phyloP scores from a whole-genome alignment of 2,329 filamentous ascomycete species.

The Pseudocercospora musae region DNA sequence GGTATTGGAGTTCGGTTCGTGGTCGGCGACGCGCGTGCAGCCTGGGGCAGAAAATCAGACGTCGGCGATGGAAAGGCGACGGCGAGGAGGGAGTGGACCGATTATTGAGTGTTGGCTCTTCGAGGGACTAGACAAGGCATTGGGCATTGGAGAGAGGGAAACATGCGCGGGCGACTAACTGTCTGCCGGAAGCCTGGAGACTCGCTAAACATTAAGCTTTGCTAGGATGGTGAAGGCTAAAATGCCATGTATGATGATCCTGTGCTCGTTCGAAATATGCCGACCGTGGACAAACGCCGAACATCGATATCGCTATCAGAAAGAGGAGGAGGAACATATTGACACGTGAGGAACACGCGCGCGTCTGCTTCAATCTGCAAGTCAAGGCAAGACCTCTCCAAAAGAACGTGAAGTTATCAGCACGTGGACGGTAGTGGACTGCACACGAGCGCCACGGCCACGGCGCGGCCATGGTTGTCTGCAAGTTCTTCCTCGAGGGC shows the following conservation, averaged over 20 bases:
- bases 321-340: too few species aligned
- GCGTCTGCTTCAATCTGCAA: too few species aligned
- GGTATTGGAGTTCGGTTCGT: background rate
- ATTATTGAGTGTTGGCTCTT: background rate
- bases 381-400: too few species aligned
- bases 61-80: background rate
- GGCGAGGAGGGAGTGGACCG: background rate
- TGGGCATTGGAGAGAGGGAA: background rate
- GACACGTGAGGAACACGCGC: slow-evolving; percentile 7
- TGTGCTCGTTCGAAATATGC: background rate
- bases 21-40: background rate
- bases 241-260: too few species aligned
- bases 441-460: background rate
- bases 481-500: slow-evolving; percentile 63
- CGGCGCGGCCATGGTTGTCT: slow-evolving; percentile 41
- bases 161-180: background rate
- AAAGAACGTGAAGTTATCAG: too few species aligned
- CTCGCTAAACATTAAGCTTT: background rate
- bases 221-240: background rate
- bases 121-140: background rate
- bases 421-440: background rate
- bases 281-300: too few species aligned
- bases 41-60: background rate
- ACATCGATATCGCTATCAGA: too few species aligned
- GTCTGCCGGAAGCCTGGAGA: background rate